Base-by-base conservation (phyloP, 225 moss, liverwort and hornwort genomes). In the Bryum argenteum region DNA sequence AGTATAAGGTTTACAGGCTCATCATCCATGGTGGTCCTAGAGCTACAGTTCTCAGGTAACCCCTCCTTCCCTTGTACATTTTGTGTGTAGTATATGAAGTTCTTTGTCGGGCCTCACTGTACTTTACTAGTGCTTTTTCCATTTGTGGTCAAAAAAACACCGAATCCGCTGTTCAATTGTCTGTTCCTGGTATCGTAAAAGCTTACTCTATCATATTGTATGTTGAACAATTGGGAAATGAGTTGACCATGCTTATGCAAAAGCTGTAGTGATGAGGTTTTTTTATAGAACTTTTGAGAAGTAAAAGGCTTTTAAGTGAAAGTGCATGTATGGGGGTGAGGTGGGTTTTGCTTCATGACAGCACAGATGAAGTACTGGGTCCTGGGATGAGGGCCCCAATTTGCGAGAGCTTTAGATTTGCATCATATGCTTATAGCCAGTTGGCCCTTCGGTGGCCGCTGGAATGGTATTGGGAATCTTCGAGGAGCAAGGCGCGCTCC, bases 381-480 rank as follows among this genome's bases (percentile, higher is more conserved):
- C 18, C 12, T 61, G 2, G 5, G 53, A n/a, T n/a, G n/a, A 17
- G 43, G 26, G 45, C 24, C 63, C 45, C 3, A 44, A 15, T 61
- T 63, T 63, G 43, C 13, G 9, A 44, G 21, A 9, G 9, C 9
- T 45, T 45, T 45, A 15, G 2, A 4, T 21, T 43, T 15, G 9
- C 3, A 18, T 8, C 48, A 48, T 15, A 8, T 15, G 48, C 48
- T 16, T 51, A 2, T 33, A 19, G 50, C 51, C 53, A 70, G 17
- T 62, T 76, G 69, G 37, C 54, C 9, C 19, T 54, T 61, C 54
- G 28, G 61, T 19, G 51, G 41, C 75, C 28, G 54, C 8, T 48
- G 17, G 48, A 48, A 48, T 17, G 16, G 47, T 16, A 15, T 48
- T 48, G 48, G 48, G 48, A 48, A 48, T 48, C 17, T 48, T 48